phyloP scores from a whole-genome alignment of 2,329 filamentous ascomycete species.

The Cryphonectria radicalis region DNA sequence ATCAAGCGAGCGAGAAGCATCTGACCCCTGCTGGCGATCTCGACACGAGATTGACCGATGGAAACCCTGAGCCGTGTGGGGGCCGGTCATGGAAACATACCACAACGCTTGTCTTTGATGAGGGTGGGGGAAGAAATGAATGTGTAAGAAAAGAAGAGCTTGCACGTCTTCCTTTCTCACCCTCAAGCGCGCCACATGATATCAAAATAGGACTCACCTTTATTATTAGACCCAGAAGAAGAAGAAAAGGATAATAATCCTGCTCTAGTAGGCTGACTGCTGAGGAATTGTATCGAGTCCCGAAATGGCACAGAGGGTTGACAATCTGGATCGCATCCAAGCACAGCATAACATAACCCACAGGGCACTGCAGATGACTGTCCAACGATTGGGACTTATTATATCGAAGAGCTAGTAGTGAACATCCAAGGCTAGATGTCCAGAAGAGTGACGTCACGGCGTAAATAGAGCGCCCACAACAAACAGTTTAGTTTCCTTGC shows the following conservation, averaged over 20 bases:
- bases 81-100: conserved; percentile 1
- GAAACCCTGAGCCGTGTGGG: conserved; percentile 14
- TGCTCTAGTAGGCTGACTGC: background rate
- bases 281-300: background rate
- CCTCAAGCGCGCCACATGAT: background rate
- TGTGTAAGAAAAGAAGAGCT: background rate
- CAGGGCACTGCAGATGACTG: background rate
- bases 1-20: background rate
- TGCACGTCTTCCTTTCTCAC: no score
- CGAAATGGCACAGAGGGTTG: background rate
- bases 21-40: conserved; percentile 20
- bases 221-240: background rate
- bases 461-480: conserved; percentile 10
- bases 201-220: conserved; percentile 1
- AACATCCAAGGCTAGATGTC: background rate
- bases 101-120: background rate
- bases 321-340: background rate
- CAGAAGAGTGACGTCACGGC: conserved; percentile 13
- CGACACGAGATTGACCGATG: conserved; percentile 15
- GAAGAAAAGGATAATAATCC: background rate
- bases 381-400: background rate
- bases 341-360: background rate
- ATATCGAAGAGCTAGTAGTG: background rate
- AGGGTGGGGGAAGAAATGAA: background rate
- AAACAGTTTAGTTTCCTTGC: conserved; percentile 9